Conservation (phyloP, 2,329 filamentous ascomycete genomes). For the Pestalotiopsis sp. region DNA sequence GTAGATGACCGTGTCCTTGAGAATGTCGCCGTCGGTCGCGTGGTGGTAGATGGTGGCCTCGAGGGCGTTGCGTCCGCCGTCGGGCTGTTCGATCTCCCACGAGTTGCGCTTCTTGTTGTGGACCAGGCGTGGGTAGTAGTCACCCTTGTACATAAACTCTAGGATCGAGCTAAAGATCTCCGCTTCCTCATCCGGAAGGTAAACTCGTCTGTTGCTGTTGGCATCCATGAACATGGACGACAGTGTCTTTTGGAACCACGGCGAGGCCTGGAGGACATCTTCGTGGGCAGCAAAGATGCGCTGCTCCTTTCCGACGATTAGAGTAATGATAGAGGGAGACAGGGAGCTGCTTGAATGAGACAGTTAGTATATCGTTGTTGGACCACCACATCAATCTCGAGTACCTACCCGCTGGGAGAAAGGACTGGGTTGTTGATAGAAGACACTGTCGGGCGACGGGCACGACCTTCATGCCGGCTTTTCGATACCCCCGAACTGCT, state of each 20-base stretch:
- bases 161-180: constrained; percentile 90
- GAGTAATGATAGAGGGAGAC: constrained; percentile 74
- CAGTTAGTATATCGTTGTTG: constrained; percentile 16
- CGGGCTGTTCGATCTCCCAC: constrained; percentile 76
- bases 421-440: constrained; percentile 39
- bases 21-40: constrained; percentile 65
- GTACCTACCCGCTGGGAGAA: constrained; percentile 47
- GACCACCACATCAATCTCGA: background rate
- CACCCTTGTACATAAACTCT: constrained; percentile 92
- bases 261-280: constrained; percentile 76
- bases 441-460: constrained; percentile 52
- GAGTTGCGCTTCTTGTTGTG: constrained; percentile 81
- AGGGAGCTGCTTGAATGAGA: constrained; percentile 46
- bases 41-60: constrained; percentile 74
- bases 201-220: constrained; percentile 69
- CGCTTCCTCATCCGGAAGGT: constrained; percentile 82
- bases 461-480: constrained; percentile 53
- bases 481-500: constrained; percentile 55
- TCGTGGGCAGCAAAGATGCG: constrained; percentile 92
- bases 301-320: constrained; percentile 79
- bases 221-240: constrained; percentile 68
- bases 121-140: constrained; percentile 83
- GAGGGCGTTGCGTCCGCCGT: constrained; percentile 45
- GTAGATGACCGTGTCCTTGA: constrained; percentile 91
- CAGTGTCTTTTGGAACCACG: constrained; percentile 74